Evolutionary conservation across 2,329 filamentous ascomycete genomes (phyloP).

Genomic region (Parafenestella ontariensis): DNA sequence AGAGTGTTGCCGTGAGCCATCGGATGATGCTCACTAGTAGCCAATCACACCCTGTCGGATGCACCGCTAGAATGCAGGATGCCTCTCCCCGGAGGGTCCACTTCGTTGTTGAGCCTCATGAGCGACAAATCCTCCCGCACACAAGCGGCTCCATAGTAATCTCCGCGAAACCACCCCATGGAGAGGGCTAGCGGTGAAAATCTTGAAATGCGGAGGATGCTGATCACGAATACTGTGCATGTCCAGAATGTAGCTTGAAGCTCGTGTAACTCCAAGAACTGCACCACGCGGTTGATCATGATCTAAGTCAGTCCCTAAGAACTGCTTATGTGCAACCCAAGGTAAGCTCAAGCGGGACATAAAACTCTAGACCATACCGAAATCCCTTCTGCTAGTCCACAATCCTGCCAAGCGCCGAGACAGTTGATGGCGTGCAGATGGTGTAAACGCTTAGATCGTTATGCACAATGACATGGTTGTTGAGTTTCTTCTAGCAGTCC

Average conservation of each 20-base stretch:
- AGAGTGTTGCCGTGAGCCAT: conserved; percentile 23
- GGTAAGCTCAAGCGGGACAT: conserved; percentile 5
- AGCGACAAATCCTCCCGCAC: conserved; percentile 16
- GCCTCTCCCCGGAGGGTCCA: conserved; percentile 20
- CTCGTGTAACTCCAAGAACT: background rate
- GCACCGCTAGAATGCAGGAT: conserved; percentile 1
- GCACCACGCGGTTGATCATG: conserved; percentile 4
- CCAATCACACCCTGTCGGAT: conserved; percentile 17
- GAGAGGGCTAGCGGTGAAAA: conserved; percentile 22
- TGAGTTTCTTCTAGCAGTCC: conserved; percentile 17
- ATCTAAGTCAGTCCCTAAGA: background rate
- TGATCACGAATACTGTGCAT: background rate
- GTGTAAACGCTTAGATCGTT: conserved; percentile 11
- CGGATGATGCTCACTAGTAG: conserved; percentile 1
- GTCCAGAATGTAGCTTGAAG: background rate
- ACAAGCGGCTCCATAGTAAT: conserved; percentile 25
- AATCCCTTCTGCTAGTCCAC: conserved; percentile 1
- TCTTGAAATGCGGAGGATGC: conserved; percentile 4
- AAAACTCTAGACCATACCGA: conserved; percentile 6
- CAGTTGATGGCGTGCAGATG: conserved; percentile 6
- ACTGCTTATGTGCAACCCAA: conserved; percentile 3
- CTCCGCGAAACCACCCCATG: conserved; percentile 33
- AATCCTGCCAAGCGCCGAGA: conserved; percentile 14
- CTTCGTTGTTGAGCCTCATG: conserved; percentile 38
- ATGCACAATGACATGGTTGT: conserved; percentile 15